Evolutionary conservation across 2,329 filamentous ascomycete genomes (phyloP).

Genomic region (Nectriaceae sp.): DNA sequence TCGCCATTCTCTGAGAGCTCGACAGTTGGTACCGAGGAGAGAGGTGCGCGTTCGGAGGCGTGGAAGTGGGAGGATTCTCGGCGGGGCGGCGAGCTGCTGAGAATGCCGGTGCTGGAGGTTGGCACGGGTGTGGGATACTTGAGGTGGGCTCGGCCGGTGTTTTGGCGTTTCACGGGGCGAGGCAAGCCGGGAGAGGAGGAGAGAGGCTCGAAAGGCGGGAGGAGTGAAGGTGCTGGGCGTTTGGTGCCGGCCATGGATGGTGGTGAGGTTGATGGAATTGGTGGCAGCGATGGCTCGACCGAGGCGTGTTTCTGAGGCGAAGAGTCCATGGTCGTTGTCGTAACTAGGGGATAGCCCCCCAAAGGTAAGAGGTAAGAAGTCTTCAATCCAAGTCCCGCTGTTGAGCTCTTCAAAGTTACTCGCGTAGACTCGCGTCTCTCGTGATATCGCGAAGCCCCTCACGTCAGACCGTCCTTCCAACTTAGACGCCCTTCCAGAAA

Average conservation of each 20-base stretch:
- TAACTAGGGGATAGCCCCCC: neutral
- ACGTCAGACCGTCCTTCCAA: neutral
- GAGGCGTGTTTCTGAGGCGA: conserved; percentile 36
- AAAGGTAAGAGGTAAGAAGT: neutral
- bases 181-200: conserved; percentile 77
- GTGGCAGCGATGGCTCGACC: conserved; percentile 38
- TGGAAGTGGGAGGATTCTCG: conserved; percentile 49
- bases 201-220: conserved; percentile 78
- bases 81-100: conserved; percentile 80
- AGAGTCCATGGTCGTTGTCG: conserved; percentile 38
- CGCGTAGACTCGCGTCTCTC: neutral
- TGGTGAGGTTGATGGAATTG: conserved; percentile 12
- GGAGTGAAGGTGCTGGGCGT: conserved; percentile 65
- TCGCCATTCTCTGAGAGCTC: conserved; percentile 82
- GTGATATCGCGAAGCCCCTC: neutral
- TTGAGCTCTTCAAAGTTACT: too few relatives aligned
- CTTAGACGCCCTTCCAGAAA: neutral
- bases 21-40: conserved; percentile 81
- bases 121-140: conserved; percentile 94
- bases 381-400: too few relatives aligned
- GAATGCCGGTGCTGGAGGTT: conserved; percentile 88
- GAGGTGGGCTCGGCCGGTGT: conserved; percentile 50
- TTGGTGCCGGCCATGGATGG: conserved; percentile 51
- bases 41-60: conserved; percentile 76
- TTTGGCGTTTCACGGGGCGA: conserved; percentile 68